A percentile compares a stretch with the other conserved stretches of the same genome.
phyloP scores from a whole-genome alignment of 2,329 filamentous ascomycete species.

The Exophiala lecanii-corni region DNA sequence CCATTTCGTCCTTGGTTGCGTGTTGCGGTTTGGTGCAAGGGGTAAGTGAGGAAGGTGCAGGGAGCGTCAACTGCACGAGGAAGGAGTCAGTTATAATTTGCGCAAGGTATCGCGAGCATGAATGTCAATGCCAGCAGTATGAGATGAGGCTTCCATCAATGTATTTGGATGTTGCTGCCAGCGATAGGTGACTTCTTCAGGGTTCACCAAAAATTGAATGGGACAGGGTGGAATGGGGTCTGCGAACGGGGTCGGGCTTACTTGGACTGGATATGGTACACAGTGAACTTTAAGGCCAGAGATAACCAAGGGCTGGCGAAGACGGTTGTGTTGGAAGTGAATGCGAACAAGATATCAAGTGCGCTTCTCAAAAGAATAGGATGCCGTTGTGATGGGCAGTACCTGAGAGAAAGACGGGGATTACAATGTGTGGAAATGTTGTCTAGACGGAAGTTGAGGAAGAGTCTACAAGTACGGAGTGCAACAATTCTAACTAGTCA shows the following conservation, averaged over 20 bases:
- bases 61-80: constrained; percentile 10
- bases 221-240: not conserved
- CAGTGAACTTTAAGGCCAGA: too few species aligned
- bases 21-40: constrained; percentile 9
- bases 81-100: constrained; percentile 10
- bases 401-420: not conserved
- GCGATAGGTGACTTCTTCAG: too few species aligned
- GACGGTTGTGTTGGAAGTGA: not conserved
- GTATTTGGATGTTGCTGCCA: not conserved
- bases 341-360: not conserved
- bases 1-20: constrained; percentile 17
- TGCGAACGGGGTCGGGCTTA: not conserved
- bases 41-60: constrained; percentile 10
- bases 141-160: constrained; percentile 1
- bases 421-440: too few species aligned
- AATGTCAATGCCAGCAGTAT: too few species aligned
- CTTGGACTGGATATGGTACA: not conserved
- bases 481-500: too few species aligned
- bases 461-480: too few species aligned
- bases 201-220: not conserved
- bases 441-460: too few species aligned
- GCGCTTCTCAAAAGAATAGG: not conserved
- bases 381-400: not conserved
- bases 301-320: not conserved
- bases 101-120: constrained; percentile 9